These are phyloP conservation scores for Takakia lepidozioides DNA, from an alignment of 225 moss, liverwort and hornwort species.

Conservation along the genomic window DNA sequence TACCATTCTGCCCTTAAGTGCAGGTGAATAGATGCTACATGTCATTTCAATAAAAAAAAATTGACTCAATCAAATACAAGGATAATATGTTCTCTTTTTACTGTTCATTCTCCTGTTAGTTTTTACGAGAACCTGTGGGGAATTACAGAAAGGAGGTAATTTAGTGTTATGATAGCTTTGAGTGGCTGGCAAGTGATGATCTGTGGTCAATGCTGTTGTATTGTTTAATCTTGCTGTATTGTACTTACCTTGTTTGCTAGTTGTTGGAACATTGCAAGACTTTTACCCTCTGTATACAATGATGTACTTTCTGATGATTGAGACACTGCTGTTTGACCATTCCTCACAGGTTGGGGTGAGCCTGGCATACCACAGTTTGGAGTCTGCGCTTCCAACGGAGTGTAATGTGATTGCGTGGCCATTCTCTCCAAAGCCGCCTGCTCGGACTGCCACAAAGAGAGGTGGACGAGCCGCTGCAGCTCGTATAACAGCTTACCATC, in stretches of 20 bases:
- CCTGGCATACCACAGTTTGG: constrained; percentile 63
- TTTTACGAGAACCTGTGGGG: not conserved
- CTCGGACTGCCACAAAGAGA: constrained; percentile 22
- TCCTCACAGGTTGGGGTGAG: constrained; percentile 52
- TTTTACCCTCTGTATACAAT: too few relatives aligned
- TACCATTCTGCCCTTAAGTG: not conserved
- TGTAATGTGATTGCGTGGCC: constrained; percentile 68
- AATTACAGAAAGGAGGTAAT: constrained; percentile 4
- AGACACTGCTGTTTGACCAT: too few relatives aligned
- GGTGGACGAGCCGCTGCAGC: constrained; percentile 22
- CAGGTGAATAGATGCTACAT: too few relatives aligned
- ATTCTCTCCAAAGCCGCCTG: constrained; percentile 30
- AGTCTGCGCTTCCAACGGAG: constrained; percentile 77
- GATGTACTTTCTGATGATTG: too few relatives aligned
- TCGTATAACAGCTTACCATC: constrained; percentile 37
- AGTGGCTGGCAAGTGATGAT: too few relatives aligned
- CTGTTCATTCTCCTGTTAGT: not conserved
- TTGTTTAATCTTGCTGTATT: too few relatives aligned
- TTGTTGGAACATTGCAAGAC: too few relatives aligned
- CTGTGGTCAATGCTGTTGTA: too few relatives aligned
- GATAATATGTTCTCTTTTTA: too few relatives aligned
- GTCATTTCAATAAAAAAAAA: too few relatives aligned
- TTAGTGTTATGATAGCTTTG: not conserved
- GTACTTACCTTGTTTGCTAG: too few relatives aligned
- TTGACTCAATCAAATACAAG: too few relatives aligned